Evolutionary conservation across 1,284 basidiomycete genomes (phyloP), one percentile per base, ranked within the genome.

Genomic region (Sanghuangporus sanghuang): DNA sequence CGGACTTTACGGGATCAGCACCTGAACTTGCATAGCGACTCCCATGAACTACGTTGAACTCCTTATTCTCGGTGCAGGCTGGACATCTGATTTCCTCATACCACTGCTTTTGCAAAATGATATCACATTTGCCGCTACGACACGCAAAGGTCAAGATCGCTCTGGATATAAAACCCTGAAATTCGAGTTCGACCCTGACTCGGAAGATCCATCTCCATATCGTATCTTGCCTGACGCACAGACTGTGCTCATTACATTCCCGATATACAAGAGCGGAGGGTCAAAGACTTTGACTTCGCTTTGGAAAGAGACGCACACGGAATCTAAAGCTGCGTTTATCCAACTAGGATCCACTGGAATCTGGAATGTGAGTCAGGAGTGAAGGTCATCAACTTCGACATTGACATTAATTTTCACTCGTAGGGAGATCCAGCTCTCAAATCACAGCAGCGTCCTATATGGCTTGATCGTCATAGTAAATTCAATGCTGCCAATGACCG

Each of bases 11-110:
- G 39, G 16, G 53, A 54, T 54, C 53, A 16, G 32, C 32, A 1
- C 14, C 27, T 21, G 23, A 44, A 23, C 16, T 9, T 12, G 14
- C n/a, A 23, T 11, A 23, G 44, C 32, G 35, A 11, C 36, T 6
- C 18, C 32, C 14, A 64, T 61, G 64, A 42, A 52, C 35, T 50
- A 52, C 32, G 78, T 86, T 57, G 83, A 87, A 63, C 71, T 88
- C 46, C 80, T 89, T 48, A 82, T 88, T 59, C 79, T 90, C 27
- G 87, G 86, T 50, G 82, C 84, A n/a, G 86, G 86, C 44, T 90
- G 87, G 87, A 85, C 85, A 1, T 84, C 80, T 1, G 78, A 77
- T 11, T 90, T 89, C 73, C 77, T 90, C 53, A 77, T 84, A 48
- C 82, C 85, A 0, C 81, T 85, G 16, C 82, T 84, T 70, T 40